These are phyloP conservation scores for Ceratocystiopsis minuta DNA, from an alignment of 2,329 filamentous ascomycete species.

Conservation along the genomic window DNA sequence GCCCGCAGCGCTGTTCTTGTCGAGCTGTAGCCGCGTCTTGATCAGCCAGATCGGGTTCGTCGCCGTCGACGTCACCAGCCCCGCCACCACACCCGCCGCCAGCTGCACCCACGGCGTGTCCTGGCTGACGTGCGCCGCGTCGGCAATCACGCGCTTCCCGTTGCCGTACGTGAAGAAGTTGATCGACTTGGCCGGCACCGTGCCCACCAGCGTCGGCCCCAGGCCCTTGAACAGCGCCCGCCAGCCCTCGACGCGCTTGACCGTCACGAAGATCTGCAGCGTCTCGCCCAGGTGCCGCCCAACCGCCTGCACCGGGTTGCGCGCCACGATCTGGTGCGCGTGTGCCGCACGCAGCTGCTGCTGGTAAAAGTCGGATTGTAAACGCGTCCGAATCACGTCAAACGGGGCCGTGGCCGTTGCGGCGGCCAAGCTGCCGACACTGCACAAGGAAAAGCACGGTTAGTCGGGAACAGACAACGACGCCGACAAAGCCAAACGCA, in stretches of 20 bases:
- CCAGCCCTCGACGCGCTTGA: conserved; percentile 67
- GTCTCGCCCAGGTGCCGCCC: conserved; percentile 69
- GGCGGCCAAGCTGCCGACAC: conserved; percentile 76
- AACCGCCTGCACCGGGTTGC: conserved; percentile 44
- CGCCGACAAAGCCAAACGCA: conserved; percentile 26
- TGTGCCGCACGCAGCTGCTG: conserved; percentile 55
- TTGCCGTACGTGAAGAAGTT: conserved; percentile 93
- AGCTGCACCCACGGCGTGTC: conserved; percentile 60
- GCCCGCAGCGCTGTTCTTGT: conserved; percentile 59
- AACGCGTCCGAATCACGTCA: conserved; percentile 80
- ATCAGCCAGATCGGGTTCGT: conserved; percentile 96
- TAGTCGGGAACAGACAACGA: not conserved
- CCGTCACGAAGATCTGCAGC: conserved; percentile 63
- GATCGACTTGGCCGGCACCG: conserved; percentile 76
- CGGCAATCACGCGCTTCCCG: conserved; percentile 64
- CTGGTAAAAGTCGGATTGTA: conserved; percentile 92
- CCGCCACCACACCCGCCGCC: conserved; percentile 55
- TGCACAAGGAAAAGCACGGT: conserved; percentile 17
- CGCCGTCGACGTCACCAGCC: conserved; percentile 71
- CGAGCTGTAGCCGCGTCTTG: conserved; percentile 82
- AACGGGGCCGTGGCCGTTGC: conserved; percentile 86
- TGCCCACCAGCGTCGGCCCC: conserved; percentile 75
- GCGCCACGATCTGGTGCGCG: conserved; percentile 25
- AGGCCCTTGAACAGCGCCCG: conserved; percentile 85
- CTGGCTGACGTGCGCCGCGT: conserved; percentile 52